Evolutionary conservation across 208 protist species (phyloP).

Genomic region (Leishmania lainsoni): DNA sequence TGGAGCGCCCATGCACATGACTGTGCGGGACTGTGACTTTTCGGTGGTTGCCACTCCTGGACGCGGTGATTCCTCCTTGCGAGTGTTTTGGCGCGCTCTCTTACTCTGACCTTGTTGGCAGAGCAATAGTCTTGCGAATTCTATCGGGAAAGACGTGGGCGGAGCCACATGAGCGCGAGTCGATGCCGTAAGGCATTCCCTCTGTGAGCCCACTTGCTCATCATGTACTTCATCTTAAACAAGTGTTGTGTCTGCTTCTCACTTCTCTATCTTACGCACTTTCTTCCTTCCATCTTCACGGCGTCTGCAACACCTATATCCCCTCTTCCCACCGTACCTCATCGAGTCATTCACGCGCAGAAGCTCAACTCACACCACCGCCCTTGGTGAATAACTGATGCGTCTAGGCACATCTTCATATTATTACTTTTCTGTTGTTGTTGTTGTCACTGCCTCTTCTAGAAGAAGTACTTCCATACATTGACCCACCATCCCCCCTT

Average conservation of each 20-base stretch:
- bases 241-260: neutral
- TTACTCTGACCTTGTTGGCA: neutral
- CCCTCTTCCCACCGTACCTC: neutral
- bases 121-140: neutral
- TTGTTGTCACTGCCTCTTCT: neutral
- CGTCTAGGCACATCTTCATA: neutral
- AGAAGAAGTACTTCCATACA: no score
- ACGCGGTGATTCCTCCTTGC: neutral
- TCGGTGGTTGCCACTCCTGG: neutral
- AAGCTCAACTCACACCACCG: neutral
- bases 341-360: neutral
- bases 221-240: neutral
- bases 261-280: neutral
- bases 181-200: neutral
- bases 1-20: neutral
- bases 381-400: neutral
- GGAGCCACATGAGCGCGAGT: neutral
- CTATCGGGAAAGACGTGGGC: neutral
- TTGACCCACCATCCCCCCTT: no score
- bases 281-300: neutral
- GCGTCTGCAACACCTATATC: neutral
- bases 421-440: neutral
- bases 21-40: neutral
- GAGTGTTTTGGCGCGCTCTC: slow-evolving; percentile 1
- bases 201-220: neutral